Conservation (phyloP, 345 rosid genomes). For the Populus euphratica region DNA sequence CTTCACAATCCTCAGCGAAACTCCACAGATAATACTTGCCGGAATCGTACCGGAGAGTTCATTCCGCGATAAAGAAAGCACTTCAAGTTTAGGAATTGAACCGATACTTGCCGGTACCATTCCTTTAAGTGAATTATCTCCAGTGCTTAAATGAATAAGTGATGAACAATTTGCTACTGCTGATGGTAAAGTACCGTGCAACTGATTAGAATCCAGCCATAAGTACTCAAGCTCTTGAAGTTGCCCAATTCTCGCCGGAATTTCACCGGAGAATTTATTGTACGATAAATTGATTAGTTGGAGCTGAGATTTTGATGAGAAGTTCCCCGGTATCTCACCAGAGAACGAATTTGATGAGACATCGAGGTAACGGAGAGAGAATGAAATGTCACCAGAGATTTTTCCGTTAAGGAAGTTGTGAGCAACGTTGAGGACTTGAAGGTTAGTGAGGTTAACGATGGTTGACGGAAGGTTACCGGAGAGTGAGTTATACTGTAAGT, state of each 20-base stretch:
- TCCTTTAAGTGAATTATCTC: constrained; percentile 65
- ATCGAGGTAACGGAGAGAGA: constrained; percentile 59
- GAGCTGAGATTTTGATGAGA: constrained; percentile 38
- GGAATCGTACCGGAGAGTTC: constrained; percentile 69
- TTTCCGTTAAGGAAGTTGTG: constrained; percentile 59
- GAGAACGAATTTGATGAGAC: constrained; percentile 73
- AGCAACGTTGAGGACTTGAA: constrained; percentile 59
- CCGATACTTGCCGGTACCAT: constrained; percentile 73
- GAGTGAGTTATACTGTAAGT: constrained; percentile 81
- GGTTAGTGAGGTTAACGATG: constrained; percentile 53
- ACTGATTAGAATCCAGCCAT: constrained; percentile 64
- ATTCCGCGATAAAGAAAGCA: constrained; percentile 58
- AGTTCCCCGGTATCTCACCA: constrained; percentile 47
- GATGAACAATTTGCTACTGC: constrained; percentile 77
- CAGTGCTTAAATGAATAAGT: constrained; percentile 68
- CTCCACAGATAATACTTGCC: constrained; percentile 58
- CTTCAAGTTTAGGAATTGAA: constrained; percentile 58
- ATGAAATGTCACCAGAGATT: constrained; percentile 63
- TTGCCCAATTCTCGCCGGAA: constrained; percentile 64
- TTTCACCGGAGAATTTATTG: constrained; percentile 63
- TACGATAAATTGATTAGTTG: constrained; percentile 76
- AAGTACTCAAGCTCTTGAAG: constrained; percentile 64
- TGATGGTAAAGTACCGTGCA: constrained; percentile 79
- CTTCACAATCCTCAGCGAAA: constrained; percentile 52
- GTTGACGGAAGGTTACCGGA: constrained; percentile 67